Conservation (phyloP, 495 filamentous ascomycete genomes). For the Hyaloscypha variabilis region DNA sequence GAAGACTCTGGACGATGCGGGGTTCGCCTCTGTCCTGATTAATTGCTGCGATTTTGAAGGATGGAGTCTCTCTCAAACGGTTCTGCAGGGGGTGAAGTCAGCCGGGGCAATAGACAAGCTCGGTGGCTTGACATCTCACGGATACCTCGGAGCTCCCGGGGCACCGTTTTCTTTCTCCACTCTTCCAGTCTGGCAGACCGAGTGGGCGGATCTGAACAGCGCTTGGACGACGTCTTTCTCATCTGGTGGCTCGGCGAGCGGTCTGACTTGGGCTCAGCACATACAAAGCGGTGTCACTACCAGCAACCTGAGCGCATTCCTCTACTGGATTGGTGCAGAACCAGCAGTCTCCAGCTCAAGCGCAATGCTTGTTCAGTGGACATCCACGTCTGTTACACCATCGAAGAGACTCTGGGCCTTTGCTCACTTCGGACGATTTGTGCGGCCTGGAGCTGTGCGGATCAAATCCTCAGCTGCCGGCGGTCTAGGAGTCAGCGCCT, state of each 20-base stretch:
- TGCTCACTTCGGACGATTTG: slow-evolving; percentile 46
- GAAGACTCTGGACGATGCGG: slow-evolving; percentile 43
- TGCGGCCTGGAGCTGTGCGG: slow-evolving; percentile 48
- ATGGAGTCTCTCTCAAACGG: background rate
- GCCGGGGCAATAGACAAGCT: slow-evolving; percentile 41
- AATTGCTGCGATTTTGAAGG: slow-evolving; percentile 4
- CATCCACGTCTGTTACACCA: slow-evolving; percentile 34
- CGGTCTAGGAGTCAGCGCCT: slow-evolving; percentile 43
- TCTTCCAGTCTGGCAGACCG: slow-evolving; percentile 52
- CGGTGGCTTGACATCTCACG: slow-evolving; percentile 47
- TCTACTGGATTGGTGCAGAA: slow-evolving; percentile 58
- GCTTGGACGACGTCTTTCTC: slow-evolving; percentile 47
- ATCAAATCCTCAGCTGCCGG: slow-evolving; percentile 35
- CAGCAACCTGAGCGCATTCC: slow-evolving; percentile 47
- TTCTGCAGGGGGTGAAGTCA: slow-evolving; percentile 24
- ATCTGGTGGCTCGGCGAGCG: slow-evolving; percentile 46
- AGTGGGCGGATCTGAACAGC: slow-evolving; percentile 52
- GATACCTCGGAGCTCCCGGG: slow-evolving; percentile 44
- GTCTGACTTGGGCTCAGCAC: slow-evolving; percentile 54
- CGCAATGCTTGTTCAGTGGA: slow-evolving; percentile 40
- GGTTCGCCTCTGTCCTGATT: slow-evolving; percentile 30
- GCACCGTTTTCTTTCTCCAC: slow-evolving; percentile 38
- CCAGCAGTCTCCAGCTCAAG: slow-evolving; percentile 31
- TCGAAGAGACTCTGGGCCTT: slow-evolving; percentile 53
- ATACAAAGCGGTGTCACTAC: slow-evolving; percentile 47